These are phyloP conservation scores for Leccinum subatratum DNA, from an alignment of 1,284 basidiomycete species.

Conservation along the genomic window DNA sequence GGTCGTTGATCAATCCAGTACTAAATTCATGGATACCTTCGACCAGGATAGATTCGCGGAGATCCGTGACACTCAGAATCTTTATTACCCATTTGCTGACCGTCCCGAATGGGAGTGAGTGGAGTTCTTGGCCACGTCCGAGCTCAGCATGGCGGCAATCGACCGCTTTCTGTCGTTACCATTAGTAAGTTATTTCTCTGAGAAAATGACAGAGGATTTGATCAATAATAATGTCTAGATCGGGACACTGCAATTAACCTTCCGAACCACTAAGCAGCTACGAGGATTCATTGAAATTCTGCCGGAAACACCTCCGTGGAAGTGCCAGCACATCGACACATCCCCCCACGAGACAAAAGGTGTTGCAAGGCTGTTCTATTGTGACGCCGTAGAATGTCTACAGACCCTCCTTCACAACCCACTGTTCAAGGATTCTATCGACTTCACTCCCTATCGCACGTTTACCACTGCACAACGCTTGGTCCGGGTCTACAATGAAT, in stretches of 20 bases:
- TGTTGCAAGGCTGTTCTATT: conserved; percentile 1
- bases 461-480: conserved; percentile 2
- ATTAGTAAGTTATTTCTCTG: neutral
- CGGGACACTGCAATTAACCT: neutral
- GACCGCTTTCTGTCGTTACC: neutral
- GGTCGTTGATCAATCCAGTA: neutral
- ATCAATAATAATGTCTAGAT: neutral
- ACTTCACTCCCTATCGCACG: neutral
- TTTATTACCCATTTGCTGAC: neutral
- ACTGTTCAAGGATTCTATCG: neutral
- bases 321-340: neutral
- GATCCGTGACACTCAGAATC: neutral
- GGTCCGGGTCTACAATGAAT: conserved; percentile 3
- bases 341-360: neutral
- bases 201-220: neutral
- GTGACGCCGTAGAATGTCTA: conserved; percentile 1
- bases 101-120: neutral
- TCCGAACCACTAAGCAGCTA: neutral
- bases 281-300: neutral
- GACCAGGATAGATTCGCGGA: neutral
- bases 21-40: neutral
- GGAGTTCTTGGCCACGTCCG: neutral
- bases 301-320: neutral
- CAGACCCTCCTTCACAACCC: conserved; percentile 2
- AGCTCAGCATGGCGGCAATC: neutral